Base-by-base conservation (phyloP, 192 early-diverging fungal genomes). In the Glomus cerebriforme region DNA sequence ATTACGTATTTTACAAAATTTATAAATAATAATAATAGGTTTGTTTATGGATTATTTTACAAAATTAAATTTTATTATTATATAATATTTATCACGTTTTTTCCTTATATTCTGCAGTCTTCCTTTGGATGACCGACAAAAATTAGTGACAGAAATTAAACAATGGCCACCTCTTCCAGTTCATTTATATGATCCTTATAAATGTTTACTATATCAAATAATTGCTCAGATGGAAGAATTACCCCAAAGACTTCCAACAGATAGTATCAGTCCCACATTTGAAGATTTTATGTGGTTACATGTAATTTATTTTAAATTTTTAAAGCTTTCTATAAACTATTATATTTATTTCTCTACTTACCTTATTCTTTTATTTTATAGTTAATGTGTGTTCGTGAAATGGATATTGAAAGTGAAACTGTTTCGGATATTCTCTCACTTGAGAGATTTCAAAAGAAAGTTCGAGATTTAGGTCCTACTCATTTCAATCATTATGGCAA, bases 281-380 rank as follows among this genome's bases (percentile, higher is more conserved):
- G 96, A 99, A 81, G 97, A 99, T 76, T 99, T 95, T 81, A 79
- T 99, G 49, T 99, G 98, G 98, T 74, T 96, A 8, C 91, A 94
- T 83, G 89, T 90, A 81, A 64, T 17, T n/a, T 81, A 10, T 39
- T 71, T 31, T 43, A 29, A 76, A 47, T 62, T 73, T n/a, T 24
- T 17, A 73, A 15, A 22, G 43, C 17, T 60, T 81, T 59, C 68
- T 32, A 65, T 63, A 15, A 7, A 39, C n/a, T n/a, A n/a, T 47
- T 24, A 54, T 8, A 6, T 22, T 2, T 13, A 12, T 69, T n/a
- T 10, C 9, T 27, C 13, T 45, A 37, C 15, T 37, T 37, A n/a
- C 12, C 19, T 47, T 49, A 29, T 17, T 34, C 3, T 31, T 39
- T 29, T 17, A 60, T 60, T 63, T 39, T 63, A 22, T 43, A 75